Base-by-base conservation (phyloP, 805 yeast genomes). In the Candida hungchunana region DNA sequence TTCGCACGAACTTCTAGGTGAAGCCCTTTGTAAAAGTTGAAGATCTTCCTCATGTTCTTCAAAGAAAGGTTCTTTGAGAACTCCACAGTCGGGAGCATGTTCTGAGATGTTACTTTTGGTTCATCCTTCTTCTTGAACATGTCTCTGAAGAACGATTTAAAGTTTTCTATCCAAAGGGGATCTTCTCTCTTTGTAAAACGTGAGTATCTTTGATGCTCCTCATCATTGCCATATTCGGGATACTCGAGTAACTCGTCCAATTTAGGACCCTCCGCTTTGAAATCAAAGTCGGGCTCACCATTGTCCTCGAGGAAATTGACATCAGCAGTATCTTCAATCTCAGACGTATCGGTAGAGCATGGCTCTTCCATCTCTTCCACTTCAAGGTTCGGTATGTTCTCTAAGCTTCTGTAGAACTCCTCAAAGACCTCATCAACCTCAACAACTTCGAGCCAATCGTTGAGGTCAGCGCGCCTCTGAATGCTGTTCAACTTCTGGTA, bases 1-100 rank as follows among this genome's bases (percentile, higher is more conserved):
- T 79, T 77, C 2, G 69, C 53, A 24, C 73, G 58, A 1, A 77
- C 78, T 40, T 73, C 78, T 11, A 62, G 50, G 44, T 76, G 81
- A n/a, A 79, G 52, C 13, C 63, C 63, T 32, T 66, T 65, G 48
- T 79, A 79, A 46, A 74, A 75, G 15, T 61, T 53, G 34, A 74
- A 57, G 1, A 67, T 55, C 20, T 59, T 55, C 16, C 56, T 56
- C 34, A 63, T 39, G 4, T 47, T 47, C 27, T 50, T 52, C 18
- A 61, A 50, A 0, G 64, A 56, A 4, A 53, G 18, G 14, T 34
- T 45, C 33, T 36, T 30, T 1, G 50, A 35, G 5, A 51, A n/a
- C n/a, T 52, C 48, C 20, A 52, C 45, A 14, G 34, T 36, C 26
- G 50, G 47, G 17, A 51, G 40, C 13, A 46, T 36, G 24, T 42